These are phyloP conservation scores for Fusarium agapanthi DNA, from an alignment of 2,329 filamentous ascomycete species.

Conservation along the genomic window DNA sequence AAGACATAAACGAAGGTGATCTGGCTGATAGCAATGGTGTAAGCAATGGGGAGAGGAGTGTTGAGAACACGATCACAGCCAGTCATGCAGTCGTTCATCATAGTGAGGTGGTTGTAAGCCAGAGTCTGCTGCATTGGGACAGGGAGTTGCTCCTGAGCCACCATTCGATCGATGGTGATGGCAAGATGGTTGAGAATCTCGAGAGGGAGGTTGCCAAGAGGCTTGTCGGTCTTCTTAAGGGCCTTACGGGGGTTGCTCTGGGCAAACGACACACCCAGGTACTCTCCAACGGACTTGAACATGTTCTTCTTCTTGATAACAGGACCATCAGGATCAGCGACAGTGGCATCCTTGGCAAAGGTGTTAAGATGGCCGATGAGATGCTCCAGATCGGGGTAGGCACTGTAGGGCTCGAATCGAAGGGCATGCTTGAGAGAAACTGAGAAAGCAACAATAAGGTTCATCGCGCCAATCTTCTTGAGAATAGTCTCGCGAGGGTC, in stretches of 20 bases:
- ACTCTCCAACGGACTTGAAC: slow-evolving; percentile 74
- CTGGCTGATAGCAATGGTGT: slow-evolving; percentile 84
- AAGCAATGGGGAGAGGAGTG: slow-evolving; percentile 83
- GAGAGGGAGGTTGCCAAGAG: slow-evolving; percentile 83
- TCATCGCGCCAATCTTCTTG: slow-evolving; percentile 77
- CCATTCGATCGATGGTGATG: slow-evolving; percentile 69
- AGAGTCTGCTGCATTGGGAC: slow-evolving; percentile 68
- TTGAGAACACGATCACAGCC: slow-evolving; percentile 81
- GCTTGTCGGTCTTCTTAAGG: slow-evolving; percentile 76
- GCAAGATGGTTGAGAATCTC: slow-evolving; percentile 81
- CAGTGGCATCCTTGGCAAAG: slow-evolving; percentile 68
- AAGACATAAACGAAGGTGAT: slow-evolving; percentile 88
- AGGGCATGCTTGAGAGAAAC: slow-evolving; percentile 82
- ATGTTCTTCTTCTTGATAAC: slow-evolving; percentile 56
- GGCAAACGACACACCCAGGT: slow-evolving; percentile 79
- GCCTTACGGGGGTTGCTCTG: slow-evolving; percentile 80
- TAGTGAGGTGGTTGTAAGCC: slow-evolving; percentile 66
- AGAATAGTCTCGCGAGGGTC: slow-evolving; percentile 73
- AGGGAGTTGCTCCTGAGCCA: slow-evolving; percentile 63
- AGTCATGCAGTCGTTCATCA: slow-evolving; percentile 76
- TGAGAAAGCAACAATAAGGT: slow-evolving; percentile 81
- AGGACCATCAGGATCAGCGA: slow-evolving; percentile 48
- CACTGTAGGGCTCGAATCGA: slow-evolving; percentile 82
- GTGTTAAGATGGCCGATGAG: slow-evolving; percentile 78
- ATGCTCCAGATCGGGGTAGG: slow-evolving; percentile 77